Conservation (phyloP, 371 early-diverging fungal genomes). For the Haplosporangium sp. region DNA sequence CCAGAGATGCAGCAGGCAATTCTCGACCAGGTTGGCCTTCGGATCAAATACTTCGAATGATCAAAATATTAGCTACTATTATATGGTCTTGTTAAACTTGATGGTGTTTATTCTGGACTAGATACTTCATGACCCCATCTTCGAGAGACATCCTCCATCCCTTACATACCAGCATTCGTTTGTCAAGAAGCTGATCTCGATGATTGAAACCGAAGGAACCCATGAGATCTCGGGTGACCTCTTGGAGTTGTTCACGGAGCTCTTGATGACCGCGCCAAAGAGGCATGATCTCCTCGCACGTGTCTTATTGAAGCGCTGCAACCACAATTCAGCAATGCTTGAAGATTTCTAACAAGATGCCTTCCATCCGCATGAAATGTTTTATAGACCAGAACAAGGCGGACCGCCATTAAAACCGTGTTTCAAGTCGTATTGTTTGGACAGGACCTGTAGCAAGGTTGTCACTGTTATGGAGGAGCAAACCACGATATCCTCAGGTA, state of each 20-base stretch:
- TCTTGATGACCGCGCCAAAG: conserved; percentile 40
- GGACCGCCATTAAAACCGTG: conserved; percentile 47
- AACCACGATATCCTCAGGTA: conserved; percentile 47
- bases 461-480: conserved; percentile 55
- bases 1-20: conserved; percentile 46
- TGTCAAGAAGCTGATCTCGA: conserved; percentile 35
- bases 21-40: conserved; percentile 28
- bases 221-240: conserved; percentile 40
- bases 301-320: not conserved
- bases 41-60: too few species aligned
- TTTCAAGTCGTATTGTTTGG: conserved; percentile 50
- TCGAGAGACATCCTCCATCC: conserved; percentile 46
- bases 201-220: conserved; percentile 32
- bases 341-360: not conserved
- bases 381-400: conserved; percentile 37
- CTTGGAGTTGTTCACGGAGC: conserved; percentile 40
- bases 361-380: not conserved
- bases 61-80: too few species aligned
- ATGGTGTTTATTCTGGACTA: not conserved
- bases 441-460: conserved; percentile 29
- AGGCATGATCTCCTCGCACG: conserved; percentile 11
- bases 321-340: not conserved
- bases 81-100: not conserved
- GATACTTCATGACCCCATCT: conserved; percentile 35
- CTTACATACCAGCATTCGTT: conserved; percentile 45